These are phyloP conservation scores for Periconia sp. DNA, from an alignment of 2,329 filamentous ascomycete species.

Conservation along the genomic window DNA sequence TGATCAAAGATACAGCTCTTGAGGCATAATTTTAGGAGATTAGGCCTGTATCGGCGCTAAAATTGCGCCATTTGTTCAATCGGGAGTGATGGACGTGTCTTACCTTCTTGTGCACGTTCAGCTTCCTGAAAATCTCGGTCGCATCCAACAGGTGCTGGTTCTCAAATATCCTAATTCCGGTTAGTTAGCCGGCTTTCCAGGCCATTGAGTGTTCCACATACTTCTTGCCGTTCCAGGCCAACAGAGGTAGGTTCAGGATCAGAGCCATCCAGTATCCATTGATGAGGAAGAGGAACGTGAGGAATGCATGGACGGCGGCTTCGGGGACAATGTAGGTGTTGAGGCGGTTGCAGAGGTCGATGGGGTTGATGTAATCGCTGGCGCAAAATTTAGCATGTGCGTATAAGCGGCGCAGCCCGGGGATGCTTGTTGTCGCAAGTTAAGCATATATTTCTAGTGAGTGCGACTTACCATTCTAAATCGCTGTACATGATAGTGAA, in stretches of 20 bases:
- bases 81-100: conserved; percentile 4
- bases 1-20: neutral
- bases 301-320: conserved; percentile 93
- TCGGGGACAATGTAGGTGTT: conserved; percentile 99
- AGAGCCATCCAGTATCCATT: conserved; percentile 98
- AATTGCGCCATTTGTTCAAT: no score
- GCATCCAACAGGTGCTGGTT: conserved; percentile 97
- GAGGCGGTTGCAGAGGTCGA: conserved; percentile 99
- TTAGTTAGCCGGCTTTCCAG: conserved; percentile 36
- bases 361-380: conserved; percentile 99
- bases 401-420: conserved; percentile 5
- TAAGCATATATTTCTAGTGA: conserved; percentile 91
- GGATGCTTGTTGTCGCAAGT: neutral
- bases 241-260: conserved; percentile 86
- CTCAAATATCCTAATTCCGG: conserved; percentile 77
- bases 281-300: conserved; percentile 95
- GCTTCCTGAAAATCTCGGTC: conserved; percentile 98
- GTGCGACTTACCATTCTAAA: conserved; percentile 86
- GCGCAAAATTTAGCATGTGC: conserved; percentile 39
- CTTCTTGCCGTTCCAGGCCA: conserved; percentile 98
- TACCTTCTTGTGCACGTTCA: conserved; percentile 99
- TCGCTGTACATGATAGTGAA: conserved; percentile 99
- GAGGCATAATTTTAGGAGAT: no score
- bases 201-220: conserved; percentile 60
- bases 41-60: no score